Evolutionary conservation across 768 basidiomycete genomes (phyloP).

Genomic region (Phaeotremella skinneri): DNA sequence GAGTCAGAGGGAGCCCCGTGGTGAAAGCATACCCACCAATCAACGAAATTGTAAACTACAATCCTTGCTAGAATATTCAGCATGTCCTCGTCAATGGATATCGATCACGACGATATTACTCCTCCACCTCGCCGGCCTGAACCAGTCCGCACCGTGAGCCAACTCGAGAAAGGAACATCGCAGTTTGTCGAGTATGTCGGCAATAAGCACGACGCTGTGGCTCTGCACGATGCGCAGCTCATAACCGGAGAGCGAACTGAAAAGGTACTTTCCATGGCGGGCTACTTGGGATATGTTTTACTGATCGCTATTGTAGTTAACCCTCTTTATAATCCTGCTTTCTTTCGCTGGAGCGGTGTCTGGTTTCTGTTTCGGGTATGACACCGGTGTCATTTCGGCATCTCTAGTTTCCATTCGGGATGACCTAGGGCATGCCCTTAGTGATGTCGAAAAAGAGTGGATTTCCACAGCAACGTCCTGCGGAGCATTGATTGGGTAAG

Average conservation of each 20-base stretch:
- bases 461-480: slow-evolving; percentile 33
- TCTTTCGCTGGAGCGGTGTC: slow-evolving; percentile 30
- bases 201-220: slow-evolving; percentile 1
- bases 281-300: background rate
- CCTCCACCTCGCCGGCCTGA: slow-evolving; percentile 2
- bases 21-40: too few relatives aligned
- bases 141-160: slow-evolving; percentile 7
- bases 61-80: too few relatives aligned
- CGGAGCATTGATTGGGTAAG: slow-evolving; percentile 34
- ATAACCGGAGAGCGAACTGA: slow-evolving; percentile 31
- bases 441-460: slow-evolving; percentile 35
- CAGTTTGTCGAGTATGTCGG: background rate
- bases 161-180: slow-evolving; percentile 23
- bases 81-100: background rate
- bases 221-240: slow-evolving; percentile 23
- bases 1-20: too few relatives aligned
- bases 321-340: slow-evolving; percentile 23
- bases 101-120: background rate
- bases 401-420: slow-evolving; percentile 30
- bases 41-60: too few relatives aligned
- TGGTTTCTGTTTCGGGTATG: slow-evolving; percentile 42
- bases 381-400: slow-evolving; percentile 40
- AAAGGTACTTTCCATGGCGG: slow-evolving; percentile 14
- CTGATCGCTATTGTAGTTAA: slow-evolving; percentile 17
- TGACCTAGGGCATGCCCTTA: slow-evolving; percentile 33